Evolutionary conservation across 192 early-diverging fungal species (phyloP).

Genomic region (Backusella morwellensis): DNA sequence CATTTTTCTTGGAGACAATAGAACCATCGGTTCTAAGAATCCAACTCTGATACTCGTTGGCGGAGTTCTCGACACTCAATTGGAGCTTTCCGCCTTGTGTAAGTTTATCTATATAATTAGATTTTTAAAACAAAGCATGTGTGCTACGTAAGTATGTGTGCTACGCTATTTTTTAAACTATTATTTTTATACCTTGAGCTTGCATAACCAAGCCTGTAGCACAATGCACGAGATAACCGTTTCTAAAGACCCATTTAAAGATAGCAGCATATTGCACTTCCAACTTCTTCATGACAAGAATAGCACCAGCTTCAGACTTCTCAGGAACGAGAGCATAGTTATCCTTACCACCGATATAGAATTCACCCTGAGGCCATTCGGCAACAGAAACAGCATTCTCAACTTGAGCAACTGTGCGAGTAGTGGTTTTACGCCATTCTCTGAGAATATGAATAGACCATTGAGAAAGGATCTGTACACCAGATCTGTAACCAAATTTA

Average conservation of each 20-base stretch:
- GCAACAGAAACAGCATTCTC: background rate
- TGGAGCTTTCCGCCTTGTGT: conserved; percentile 15
- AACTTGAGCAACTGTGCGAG: background rate
- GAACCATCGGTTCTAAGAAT: conserved; percentile 26
- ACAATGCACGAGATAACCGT: conserved; percentile 23
- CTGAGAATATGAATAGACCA: conserved; percentile 21
- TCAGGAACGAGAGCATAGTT: conserved; percentile 10
- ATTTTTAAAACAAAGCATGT: background rate
- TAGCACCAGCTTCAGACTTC: conserved; percentile 13
- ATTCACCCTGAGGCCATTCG: conserved; percentile 22
- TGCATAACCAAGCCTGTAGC: conserved; percentile 27
- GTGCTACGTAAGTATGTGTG: background rate
- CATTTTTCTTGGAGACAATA: conserved; percentile 10
- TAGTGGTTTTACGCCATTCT: conserved; percentile 18
- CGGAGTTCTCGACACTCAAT: conserved; percentile 1
- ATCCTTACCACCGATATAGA: conserved; percentile 23
- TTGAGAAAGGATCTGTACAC: conserved; percentile 15
- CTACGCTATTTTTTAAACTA: background rate
- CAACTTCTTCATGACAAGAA: conserved; percentile 7
- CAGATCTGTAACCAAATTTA: conserved; percentile 8
- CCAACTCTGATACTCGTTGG: conserved; percentile 16
- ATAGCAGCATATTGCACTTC: background rate
- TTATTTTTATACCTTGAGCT: conserved; percentile 15
- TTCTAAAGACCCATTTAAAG: conserved; percentile 25
- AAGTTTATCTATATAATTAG: conserved; percentile 9